Evolutionary conservation across 257 asterid species (phyloP).

Genomic region (Marsdenia floribunda): DNA sequence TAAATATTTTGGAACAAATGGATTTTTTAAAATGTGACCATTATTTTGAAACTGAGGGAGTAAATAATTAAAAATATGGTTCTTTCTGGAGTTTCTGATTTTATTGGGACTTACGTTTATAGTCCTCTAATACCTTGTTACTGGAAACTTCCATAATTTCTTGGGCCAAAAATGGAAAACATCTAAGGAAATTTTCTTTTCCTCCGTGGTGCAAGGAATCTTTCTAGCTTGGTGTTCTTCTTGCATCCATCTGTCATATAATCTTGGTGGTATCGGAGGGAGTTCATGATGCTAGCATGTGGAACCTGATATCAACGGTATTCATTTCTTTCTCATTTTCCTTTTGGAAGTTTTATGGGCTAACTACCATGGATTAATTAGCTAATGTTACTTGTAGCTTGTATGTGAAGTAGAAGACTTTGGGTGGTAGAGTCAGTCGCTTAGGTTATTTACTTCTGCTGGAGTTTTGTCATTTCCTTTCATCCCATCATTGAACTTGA

Average conservation of each 20-base stretch:
- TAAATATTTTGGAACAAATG: too few relatives aligned
- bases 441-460: background rate
- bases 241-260: conserved; percentile 78
- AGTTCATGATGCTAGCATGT: conserved; percentile 75
- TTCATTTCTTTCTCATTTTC: conserved; percentile 14
- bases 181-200: conserved; percentile 25
- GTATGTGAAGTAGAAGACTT: background rate
- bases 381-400: background rate
- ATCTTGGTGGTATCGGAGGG: conserved; percentile 86
- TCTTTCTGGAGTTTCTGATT: too few relatives aligned
- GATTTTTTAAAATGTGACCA: too few relatives aligned
- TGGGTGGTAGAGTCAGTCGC: background rate
- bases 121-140: background rate
- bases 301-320: conserved; percentile 92
- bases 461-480: background rate
- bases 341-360: background rate
- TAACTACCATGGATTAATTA: background rate
- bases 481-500: background rate
- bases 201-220: conserved; percentile 56
- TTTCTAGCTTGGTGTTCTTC: conserved; percentile 90
- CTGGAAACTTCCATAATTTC: background rate
- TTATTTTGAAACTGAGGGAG: too few relatives aligned
- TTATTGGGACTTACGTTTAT: background rate
- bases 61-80: too few relatives aligned
- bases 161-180: background rate